Evolutionary conservation across 768 basidiomycete species (phyloP).

Genomic region (Amanita pseudoporphyria): DNA sequence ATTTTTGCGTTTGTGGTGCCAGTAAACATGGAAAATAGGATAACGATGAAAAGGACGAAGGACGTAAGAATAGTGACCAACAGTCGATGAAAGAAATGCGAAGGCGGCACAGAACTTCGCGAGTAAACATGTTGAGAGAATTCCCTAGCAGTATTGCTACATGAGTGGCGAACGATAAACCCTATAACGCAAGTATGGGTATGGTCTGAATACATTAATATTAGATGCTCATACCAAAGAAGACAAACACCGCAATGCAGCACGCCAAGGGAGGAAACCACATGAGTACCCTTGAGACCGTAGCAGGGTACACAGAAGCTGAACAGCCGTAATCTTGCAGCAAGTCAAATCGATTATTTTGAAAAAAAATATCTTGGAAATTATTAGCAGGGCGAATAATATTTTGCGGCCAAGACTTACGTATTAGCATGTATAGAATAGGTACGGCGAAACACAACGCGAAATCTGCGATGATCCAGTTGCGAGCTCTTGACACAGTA

Average conservation of each 20-base stretch:
- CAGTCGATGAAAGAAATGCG: constrained; percentile 48
- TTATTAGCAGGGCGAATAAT: not conserved
- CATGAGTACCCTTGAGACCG: constrained; percentile 30
- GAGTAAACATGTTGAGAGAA: constrained; percentile 29
- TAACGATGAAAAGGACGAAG: constrained; percentile 28
- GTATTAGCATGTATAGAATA: constrained; percentile 45
- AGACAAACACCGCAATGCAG: constrained; percentile 29
- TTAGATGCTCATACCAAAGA: constrained; percentile 26
- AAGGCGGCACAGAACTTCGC: constrained; percentile 30
- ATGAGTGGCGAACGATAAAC: constrained; percentile 25
- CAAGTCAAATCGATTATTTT: constrained; percentile 57
- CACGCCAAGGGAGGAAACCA: constrained; percentile 38
- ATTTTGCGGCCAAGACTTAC: constrained; percentile 27
- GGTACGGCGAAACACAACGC: constrained; percentile 46
- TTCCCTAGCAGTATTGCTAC: constrained; percentile 13
- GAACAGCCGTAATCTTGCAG: constrained; percentile 47
- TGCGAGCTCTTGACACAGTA: constrained; percentile 23
- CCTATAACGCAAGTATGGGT: constrained; percentile 13
- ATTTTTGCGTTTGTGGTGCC: constrained; percentile 22
- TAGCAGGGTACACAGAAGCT: constrained; percentile 35
- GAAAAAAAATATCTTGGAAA: constrained; percentile 40
- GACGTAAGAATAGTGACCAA: constrained; percentile 37
- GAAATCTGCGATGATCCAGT: constrained; percentile 34
- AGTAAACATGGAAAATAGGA: constrained; percentile 28
- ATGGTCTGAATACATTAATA: not conserved